A percentile compares a stretch with the other conserved stretches of the same genome.
Conservation (phyloP, 139 green algal species). For the Tetraselmis chui region DNA sequence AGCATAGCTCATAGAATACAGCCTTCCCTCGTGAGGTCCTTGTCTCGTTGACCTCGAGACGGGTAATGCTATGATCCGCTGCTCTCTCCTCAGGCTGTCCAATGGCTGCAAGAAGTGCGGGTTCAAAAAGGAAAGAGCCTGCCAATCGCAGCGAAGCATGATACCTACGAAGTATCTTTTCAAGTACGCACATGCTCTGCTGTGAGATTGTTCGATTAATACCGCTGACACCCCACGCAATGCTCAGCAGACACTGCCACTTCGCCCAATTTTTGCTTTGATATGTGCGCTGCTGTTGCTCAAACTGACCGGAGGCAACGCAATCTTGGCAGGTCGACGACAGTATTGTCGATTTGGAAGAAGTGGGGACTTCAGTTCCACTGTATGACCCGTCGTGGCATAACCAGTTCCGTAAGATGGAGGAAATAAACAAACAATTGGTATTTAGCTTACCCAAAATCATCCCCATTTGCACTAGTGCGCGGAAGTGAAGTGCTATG, state of each 20-base stretch:
- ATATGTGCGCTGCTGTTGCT: neutral
- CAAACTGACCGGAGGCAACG: neutral
- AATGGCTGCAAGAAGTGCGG: conserved; percentile 49
- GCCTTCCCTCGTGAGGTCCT: neutral
- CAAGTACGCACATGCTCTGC: neutral
- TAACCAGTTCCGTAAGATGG: conserved; percentile 16
- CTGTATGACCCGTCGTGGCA: conserved; percentile 37
- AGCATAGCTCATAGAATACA: neutral
- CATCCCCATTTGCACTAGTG: neutral
- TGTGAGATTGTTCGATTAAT: neutral
- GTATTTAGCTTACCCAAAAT: conserved; percentile 1
- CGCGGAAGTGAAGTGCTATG: neutral
- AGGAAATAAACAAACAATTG: conserved; percentile 35
- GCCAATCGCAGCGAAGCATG: conserved; percentile 38
- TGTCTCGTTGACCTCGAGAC: conserved; percentile 5
- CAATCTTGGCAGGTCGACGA: neutral
- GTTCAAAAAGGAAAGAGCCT: conserved; percentile 18
- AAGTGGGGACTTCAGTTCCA: conserved; percentile 6
- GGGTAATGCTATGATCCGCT: too few relatives aligned
- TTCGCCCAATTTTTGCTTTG: neutral
- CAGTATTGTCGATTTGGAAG: neutral
- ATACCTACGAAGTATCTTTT: conserved; percentile 59
- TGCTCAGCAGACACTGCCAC: neutral
- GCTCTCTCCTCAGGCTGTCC: conserved; percentile 69
- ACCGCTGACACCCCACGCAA: neutral